Evolutionary conservation across 352 stramenopile species (phyloP).

Genomic region (Aphanomyces cochlioides): DNA sequence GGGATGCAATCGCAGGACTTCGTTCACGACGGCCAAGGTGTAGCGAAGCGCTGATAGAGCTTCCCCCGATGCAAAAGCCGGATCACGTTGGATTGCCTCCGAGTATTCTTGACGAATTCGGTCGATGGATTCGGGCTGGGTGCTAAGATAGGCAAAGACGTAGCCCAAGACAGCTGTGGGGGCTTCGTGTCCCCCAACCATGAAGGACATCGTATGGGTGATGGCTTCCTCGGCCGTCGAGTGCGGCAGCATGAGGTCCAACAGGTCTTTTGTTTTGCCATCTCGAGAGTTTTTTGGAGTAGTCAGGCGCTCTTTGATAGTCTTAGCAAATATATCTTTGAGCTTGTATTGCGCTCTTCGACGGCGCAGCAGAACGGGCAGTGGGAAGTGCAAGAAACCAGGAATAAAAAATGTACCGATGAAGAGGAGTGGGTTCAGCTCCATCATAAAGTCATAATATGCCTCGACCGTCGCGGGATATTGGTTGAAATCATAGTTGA

Average conservation of each 20-base stretch:
- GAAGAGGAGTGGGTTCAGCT: background rate
- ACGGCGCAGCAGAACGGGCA: background rate
- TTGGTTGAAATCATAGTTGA: background rate
- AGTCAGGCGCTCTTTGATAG: background rate
- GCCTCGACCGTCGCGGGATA: background rate
- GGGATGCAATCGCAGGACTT: background rate
- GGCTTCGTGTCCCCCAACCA: background rate
- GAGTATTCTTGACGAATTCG: background rate
- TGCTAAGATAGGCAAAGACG: background rate
- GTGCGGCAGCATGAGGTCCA: conserved; percentile 4
- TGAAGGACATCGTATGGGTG: background rate
- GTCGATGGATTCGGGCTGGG: background rate
- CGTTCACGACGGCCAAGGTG: background rate
- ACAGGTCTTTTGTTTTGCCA: background rate
- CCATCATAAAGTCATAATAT: background rate
- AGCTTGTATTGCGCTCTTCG: background rate
- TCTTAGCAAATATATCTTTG: background rate
- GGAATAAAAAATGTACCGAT: background rate
- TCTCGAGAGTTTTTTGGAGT: background rate
- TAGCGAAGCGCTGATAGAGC: background rate
- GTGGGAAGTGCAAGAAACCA: background rate
- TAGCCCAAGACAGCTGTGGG: background rate
- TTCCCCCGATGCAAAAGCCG: background rate
- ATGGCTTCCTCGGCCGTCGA: background rate
- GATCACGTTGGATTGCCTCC: background rate